Evolutionary conservation across 108 stramenopile genomes (phyloP), one percentile per base, ranked within the genome.

Genomic region (Skeletonema costatum): DNA sequence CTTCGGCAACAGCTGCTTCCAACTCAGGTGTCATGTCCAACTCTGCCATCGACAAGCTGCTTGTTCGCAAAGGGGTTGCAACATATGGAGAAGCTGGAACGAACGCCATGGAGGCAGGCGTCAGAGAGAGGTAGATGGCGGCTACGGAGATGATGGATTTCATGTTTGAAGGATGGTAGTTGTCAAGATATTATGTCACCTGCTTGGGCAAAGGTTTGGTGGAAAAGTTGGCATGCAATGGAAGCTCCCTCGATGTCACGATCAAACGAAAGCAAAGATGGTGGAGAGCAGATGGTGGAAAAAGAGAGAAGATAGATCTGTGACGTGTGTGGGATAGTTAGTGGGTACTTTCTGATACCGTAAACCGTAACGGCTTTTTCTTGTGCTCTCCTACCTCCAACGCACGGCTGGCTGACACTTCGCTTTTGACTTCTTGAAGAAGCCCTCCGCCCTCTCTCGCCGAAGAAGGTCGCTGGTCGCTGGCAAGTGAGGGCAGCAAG

Each of bases 1-100:
- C 80, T 14, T 82, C 84, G 12, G 76, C 66, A 60, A 85, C 78
- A 3, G 84, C 84, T 16, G 74, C 72, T 38, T 85, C 81, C 36
- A 85, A n/a, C 38, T 85, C 84, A 4, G 84, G 71, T 25, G 84
- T 82, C 32, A 83, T 51, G 0, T 48, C 59, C 17, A 71, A 12
- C 50, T 77, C 65, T 16, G 72, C 72, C 60, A 71, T 76, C 70
- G 73, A 75, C 21, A 62, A 32, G 29, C 60, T 33, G 6, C 9
- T 58, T 53, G 71, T 59, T 72, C 77, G 72, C 3, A 38, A 48
- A 41, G 50, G 35, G 25, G 39, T 2, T 29, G 30, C 39, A 19
- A 66, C 17, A 50, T 38, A 2, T 42, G 67, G 31, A 38, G 65
- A 39, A 46, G 31, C 38, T 5, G 68, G 32, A 12, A 76, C 83